Percentiles rank a stretch among this genome's conserved stretches.
These are phyloP conservation scores for Hypericum perforatum DNA, from an alignment of 345 rosid genomes.

Conservation along the genomic window DNA sequence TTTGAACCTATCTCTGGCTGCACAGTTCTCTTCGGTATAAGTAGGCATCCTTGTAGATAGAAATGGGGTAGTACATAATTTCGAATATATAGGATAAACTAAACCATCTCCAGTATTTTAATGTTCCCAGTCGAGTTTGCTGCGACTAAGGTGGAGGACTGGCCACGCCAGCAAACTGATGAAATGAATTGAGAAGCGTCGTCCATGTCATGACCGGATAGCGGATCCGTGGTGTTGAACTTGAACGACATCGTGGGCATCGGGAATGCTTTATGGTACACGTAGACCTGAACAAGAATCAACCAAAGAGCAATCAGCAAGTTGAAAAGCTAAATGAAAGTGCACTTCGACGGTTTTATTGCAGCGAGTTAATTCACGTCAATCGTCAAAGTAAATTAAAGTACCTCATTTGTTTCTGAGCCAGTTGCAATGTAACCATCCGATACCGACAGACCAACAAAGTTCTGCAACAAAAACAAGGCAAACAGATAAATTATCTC, in stretches of 20 bases:
- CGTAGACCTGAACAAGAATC: constrained; percentile 41
- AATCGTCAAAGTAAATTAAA: neutral
- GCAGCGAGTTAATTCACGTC: no score
- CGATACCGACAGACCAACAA: constrained; percentile 86
- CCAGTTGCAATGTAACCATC: constrained; percentile 98
- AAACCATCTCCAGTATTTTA: constrained; percentile 84
- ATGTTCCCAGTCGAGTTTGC: constrained; percentile 89
- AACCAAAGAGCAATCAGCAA: no score
- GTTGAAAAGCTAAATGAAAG: no score
- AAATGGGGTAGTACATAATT: neutral
- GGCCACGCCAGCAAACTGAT: constrained; percentile 83
- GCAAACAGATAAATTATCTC: neutral
- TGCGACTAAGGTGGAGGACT: constrained; percentile 64
- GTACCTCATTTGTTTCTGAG: constrained; percentile 97
- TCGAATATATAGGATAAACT: neutral
- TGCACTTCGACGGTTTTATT: no score
- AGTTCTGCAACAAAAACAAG: constrained; percentile 49
- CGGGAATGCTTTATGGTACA: constrained; percentile 95
- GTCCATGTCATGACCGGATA: constrained; percentile 53
- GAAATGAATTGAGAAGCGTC: constrained; percentile 69
- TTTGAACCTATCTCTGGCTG: constrained; percentile 7
- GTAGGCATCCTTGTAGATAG: neutral
- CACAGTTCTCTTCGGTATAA: constrained; percentile 11
- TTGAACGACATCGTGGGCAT: constrained; percentile 85
- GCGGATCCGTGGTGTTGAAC: constrained; percentile 48